Conservation (phyloP, 1,284 basidiomycete genomes). For the Trichosporon sp. region DNA sequence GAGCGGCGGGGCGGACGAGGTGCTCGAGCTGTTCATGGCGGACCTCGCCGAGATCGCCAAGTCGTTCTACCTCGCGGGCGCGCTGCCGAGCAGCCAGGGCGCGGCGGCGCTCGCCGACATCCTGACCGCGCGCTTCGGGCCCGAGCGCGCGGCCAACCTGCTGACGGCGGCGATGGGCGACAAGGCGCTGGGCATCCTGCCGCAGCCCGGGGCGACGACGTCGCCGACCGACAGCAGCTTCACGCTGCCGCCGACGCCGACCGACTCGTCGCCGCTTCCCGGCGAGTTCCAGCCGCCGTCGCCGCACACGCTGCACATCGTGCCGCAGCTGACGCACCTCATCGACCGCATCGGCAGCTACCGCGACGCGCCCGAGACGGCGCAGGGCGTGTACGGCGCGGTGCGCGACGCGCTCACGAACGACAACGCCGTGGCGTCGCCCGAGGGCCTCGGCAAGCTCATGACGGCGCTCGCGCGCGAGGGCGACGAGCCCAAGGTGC, state of each 20-base stretch:
- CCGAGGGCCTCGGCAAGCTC: slow-evolving; percentile 57
- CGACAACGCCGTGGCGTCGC: slow-evolving; percentile 26
- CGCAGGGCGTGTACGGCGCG: slow-evolving; percentile 16
- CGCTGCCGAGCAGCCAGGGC: slow-evolving; percentile 37
- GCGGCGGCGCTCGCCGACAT: slow-evolving; percentile 33
- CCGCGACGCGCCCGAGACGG: slow-evolving; percentile 11
- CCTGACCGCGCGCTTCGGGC: slow-evolving; percentile 28
- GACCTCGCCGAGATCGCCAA: slow-evolving; percentile 39
- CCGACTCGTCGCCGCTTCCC: slow-evolving; percentile 9
- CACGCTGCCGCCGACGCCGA: slow-evolving; percentile 14
- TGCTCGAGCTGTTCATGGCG: slow-evolving; percentile 56
- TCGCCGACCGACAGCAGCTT: slow-evolving; percentile 14
- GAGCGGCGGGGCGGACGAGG: slow-evolving; percentile 27
- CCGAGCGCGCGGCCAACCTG: slow-evolving; percentile 37
- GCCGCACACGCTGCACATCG: slow-evolving; percentile 19
- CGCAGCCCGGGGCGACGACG: slow-evolving; percentile 16
- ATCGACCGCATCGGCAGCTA: slow-evolving; percentile 18
- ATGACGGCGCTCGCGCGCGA: slow-evolving; percentile 65
- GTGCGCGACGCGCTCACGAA: slow-evolving; percentile 18
- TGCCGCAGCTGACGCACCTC: slow-evolving; percentile 18
- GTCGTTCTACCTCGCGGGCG: slow-evolving; percentile 41
- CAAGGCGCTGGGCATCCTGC: slow-evolving; percentile 20
- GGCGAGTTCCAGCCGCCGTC: slow-evolving; percentile 14
- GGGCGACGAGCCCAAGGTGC: slow-evolving; percentile 60
- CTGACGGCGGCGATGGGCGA: slow-evolving; percentile 25